Evolutionary conservation across 352 stramenopile species (phyloP), one percentile per base, ranked within the genome.

Genomic region (Phytopythium litorale): DNA sequence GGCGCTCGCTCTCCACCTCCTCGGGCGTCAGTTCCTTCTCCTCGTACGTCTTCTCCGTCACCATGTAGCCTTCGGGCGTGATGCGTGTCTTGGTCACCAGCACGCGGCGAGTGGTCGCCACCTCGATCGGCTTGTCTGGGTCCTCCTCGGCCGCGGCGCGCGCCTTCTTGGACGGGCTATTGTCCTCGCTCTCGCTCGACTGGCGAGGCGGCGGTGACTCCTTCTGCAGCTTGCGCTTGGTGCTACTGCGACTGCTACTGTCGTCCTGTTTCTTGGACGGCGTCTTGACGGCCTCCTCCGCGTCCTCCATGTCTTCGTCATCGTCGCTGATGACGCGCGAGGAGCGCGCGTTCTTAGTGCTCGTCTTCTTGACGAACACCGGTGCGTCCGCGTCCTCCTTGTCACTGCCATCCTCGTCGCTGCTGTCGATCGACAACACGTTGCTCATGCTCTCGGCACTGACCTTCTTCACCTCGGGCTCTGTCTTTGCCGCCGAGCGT

Each of bases 1-100:
- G 65, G 16, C 71, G 64, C 52, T 91, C 81, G 42, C 80, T 69
- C 45, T 74, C 70, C 40, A 89, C 67, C 52, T 89, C 78, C 50
- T 88, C 78, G 2, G 65, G 50, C 43, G 78, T 87, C 32, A 91
- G 62, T 54, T 91, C 76, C 40, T 91, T 75, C 43, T 92, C 82
- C 33, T 94, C 78, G 45, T 80, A 87, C 42, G 68, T 71, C 51
- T 87, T 87, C 67, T 94, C 85, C 32, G 83, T 94, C 32, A 91
- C 81, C 85, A 94, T 94, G 73, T 94, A 94, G 28, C 85, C 85
- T 53, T 89, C 65, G 30, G 91, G 79, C 51, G 88, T 91, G 63
- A 94, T 89, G 55, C 75, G 72, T 43, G 83, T 91, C 67, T 89
- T 94, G 38, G 66, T 80, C 38, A 91, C 73, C 18, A 85, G 60